These are phyloP conservation scores for Bullera alba DNA, from an alignment of 768 basidiomycete genomes.

Conservation along the genomic window DNA sequence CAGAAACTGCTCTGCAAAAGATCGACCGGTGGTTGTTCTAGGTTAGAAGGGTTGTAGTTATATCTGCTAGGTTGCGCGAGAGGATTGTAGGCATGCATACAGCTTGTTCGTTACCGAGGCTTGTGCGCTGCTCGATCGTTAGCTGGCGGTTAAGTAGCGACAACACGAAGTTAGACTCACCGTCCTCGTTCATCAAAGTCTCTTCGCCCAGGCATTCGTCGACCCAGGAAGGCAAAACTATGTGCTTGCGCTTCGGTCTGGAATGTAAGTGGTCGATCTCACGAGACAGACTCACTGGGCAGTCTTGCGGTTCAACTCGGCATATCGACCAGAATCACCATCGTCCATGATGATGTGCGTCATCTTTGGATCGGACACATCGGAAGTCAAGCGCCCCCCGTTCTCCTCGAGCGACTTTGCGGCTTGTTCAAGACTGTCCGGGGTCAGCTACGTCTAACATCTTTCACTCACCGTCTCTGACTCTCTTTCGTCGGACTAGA, in stretches of 20 bases:
- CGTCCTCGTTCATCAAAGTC: constrained; percentile 77
- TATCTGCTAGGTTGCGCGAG: no score
- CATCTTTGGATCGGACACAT: constrained; percentile 66
- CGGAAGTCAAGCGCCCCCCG: constrained; percentile 62
- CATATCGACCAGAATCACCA: constrained; percentile 66
- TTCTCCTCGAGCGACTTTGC: constrained; percentile 56
- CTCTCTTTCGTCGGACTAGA: constrained; percentile 52
- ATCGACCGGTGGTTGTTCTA: no score
- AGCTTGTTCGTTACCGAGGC: background rate
- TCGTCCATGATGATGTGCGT: constrained; percentile 83
- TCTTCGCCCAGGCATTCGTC: constrained; percentile 72
- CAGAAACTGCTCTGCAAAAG: no score
- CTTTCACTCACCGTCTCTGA: constrained; percentile 52
- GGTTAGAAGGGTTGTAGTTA: no score
- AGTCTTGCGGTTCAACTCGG: constrained; percentile 63
- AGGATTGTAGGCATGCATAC: no score
- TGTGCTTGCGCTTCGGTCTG: constrained; percentile 72
- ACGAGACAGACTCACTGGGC: constrained; percentile 58
- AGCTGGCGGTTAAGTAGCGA: background rate
- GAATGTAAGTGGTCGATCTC: background rate
- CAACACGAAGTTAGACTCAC: constrained; percentile 45
- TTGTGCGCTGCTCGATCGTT: background rate
- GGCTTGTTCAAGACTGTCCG: constrained; percentile 55
- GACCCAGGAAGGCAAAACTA: constrained; percentile 72
- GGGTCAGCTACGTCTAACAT: background rate